Evolutionary conservation across 257 asterid species (phyloP), one percentile per base, ranked within the genome.

Genomic region (Echium plantagineum): DNA sequence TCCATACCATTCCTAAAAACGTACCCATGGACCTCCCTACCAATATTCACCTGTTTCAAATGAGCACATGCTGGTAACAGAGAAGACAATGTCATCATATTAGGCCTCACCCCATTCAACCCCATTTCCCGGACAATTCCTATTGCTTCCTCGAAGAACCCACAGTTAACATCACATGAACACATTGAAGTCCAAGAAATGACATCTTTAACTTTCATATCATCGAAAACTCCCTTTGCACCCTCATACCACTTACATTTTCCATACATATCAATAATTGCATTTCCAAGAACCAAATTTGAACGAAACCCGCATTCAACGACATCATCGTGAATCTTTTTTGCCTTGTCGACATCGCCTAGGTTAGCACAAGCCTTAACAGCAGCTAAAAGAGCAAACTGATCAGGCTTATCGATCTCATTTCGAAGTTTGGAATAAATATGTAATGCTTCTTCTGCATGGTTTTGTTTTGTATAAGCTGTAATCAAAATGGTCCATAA

Each of bases 141-240:
- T 57, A 85, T 63, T 12, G 88, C 83, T 20, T 69, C 73, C 52
- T 59, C 30, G 6, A 84, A 80, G 42, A 80, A 69, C 68, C 87
- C 83, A 59, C 88, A 83, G 31, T 68, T 75, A 30, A 83, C 79
- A 60, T 77, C 77, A 59, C 90, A 85, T 5, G 88, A 80, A 67
- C 91, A 80, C 74, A 80, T 81, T 6, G 91, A 81, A 0, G 94
- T 85, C 88, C 90, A 85, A 31, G 94, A 71, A 62, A 85, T 79
- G 59, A 83, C 91, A 73, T 85, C 91, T 70, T 71, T 83, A 30
- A 64, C 62, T 65, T 35, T 56, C 68, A 85, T 63, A 55, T 57
- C 72, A 52, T 61, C 58, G 57, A 83, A 79, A 63, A 85, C 86
- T 58, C 59, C 67, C 53, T 72, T 78, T 20, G 85, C 94, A 47